Percentiles rank a stretch among this genome's conserved stretches.
These are phyloP conservation scores for Fagopyrum tataricum DNA, from an alignment of 148 eudicot species.

Conservation along the genomic window DNA sequence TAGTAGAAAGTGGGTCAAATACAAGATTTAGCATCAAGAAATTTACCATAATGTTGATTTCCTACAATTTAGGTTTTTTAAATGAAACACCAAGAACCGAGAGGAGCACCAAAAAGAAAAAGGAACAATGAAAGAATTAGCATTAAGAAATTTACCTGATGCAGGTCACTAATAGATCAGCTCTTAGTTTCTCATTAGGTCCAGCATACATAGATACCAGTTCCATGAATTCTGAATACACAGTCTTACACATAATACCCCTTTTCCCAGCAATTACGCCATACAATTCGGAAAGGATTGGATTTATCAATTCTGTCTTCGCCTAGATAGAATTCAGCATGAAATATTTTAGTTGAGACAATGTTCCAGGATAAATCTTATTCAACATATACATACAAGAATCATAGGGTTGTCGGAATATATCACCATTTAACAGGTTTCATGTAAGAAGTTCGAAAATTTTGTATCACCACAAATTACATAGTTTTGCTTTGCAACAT, in stretches of 20 bases:
- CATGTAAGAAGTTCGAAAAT: neutral
- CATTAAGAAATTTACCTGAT: slow-evolving; percentile 48
- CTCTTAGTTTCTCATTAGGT: slow-evolving; percentile 63
- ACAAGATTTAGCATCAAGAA: neutral
- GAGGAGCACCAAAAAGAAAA: neutral
- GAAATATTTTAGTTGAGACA: neutral
- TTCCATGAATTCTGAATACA: slow-evolving; percentile 66
- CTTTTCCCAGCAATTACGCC: slow-evolving; percentile 35
- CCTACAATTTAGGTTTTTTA: neutral
- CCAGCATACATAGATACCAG: slow-evolving; percentile 86
- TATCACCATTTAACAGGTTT: neutral
- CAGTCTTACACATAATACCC: slow-evolving; percentile 70
- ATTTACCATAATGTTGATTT: neutral
- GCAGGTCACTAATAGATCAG: slow-evolving; percentile 39
- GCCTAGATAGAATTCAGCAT: slow-evolving; percentile 34
- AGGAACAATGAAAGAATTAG: neutral
- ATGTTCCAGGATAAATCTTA: neutral
- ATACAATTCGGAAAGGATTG: slow-evolving; percentile 59
- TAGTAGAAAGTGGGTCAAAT: neutral
- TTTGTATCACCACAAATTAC: neutral
- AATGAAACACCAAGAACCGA: neutral
- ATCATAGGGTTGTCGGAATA: neutral
- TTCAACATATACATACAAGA: neutral
- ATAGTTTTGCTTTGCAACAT: neutral
- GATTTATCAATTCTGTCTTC: slow-evolving; percentile 57